Evolutionary conservation across 306 rosid genomes (phyloP), one percentile per base, ranked within the genome.

Genomic region (Prunus mongolica): DNA sequence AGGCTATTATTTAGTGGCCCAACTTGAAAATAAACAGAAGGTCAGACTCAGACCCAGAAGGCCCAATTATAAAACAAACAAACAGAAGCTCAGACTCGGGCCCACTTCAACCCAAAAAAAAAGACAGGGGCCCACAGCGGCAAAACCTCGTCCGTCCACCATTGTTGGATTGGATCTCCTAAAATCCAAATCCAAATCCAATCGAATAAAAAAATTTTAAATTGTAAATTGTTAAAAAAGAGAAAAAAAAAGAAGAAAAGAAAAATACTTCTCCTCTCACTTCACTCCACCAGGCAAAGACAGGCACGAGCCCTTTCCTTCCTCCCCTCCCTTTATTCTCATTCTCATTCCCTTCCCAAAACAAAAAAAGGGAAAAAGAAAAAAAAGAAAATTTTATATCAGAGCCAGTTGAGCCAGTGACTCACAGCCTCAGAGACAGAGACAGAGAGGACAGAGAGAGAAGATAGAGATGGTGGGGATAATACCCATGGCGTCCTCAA

Each of bases 401-500:
- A 62, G 63, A 41, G 22, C 44, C 77, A 24, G 49, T 14, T 38
- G 44, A 38, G 44, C 44, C 61, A 6, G 69, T 32, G 44, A 38
- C 61, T 50, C 74, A 22, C 34, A 55, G 81, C 61, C 28, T 19
- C 51, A 64, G 74, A 28, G 67, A 52, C 66, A 71, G 58, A 69
- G 46, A 63, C 47, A 58, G 9, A 22, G 41, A 28, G 57, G 71
- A 22, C 34, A 66, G 71, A 67, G 77, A 27, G 56, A 27, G 41
- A 55, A 41, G 79, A 25, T 77, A 52, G 56, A 64, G 57, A 85
- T 84, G 92, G 97, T 88, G 83, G 82, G 89, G 84, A 78, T 85
- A 56, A 74, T 89, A 57, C 97, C 93, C 16, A 86, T 87, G 93
- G 95, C 96, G 44, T 89, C 95, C 57, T 82, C 96, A 58, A 81